These are phyloP conservation scores for Trichoderma sp. DNA, from an alignment of 2,329 filamentous ascomycete species.

Conservation along the genomic window DNA sequence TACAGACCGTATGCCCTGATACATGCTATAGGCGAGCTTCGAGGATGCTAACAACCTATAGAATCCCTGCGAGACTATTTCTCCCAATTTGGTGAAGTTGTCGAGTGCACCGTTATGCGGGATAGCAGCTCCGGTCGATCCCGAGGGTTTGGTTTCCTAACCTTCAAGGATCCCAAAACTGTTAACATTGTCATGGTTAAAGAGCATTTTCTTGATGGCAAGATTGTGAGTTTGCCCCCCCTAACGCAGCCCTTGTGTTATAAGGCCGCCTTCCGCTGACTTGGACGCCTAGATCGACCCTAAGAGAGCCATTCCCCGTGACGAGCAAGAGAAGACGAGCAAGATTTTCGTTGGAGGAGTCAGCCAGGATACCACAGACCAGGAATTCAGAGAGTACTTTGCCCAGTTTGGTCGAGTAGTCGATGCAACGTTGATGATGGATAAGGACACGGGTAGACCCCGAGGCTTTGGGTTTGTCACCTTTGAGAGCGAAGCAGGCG, in stretches of 20 bases:
- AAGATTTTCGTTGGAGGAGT: constrained; percentile 99
- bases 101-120: constrained; percentile 99
- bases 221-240: constrained; percentile 69
- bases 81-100: constrained; percentile 93
- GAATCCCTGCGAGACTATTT: constrained; percentile 97
- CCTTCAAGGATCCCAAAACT: constrained; percentile 95
- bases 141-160: constrained; percentile 94
- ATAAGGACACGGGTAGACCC: constrained; percentile 97
- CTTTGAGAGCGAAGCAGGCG: constrained; percentile 92
- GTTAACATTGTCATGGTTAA: constrained; percentile 99
- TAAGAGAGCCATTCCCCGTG: constrained; percentile 92
- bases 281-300: constrained; percentile 73
- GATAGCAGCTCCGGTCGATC: constrained; percentile 92
- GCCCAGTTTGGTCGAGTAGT: constrained; percentile 94
- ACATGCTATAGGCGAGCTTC: constrained; percentile 4
- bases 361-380: constrained; percentile 92
- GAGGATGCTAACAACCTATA: constrained; percentile 38
- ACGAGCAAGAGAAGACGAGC: constrained; percentile 96
- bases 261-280: constrained; percentile 24
- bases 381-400: constrained; percentile 96
- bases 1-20: constrained; percentile 75
- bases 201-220: constrained; percentile 95
- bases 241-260: background rate
- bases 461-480: constrained; percentile 97
- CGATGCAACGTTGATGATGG: constrained; percentile 98